A percentile compares a stretch with the other conserved stretches of the same genome.
Conservation (phyloP, 2,329 filamentous ascomycete species). For the Nigrograna mackinnonii region DNA sequence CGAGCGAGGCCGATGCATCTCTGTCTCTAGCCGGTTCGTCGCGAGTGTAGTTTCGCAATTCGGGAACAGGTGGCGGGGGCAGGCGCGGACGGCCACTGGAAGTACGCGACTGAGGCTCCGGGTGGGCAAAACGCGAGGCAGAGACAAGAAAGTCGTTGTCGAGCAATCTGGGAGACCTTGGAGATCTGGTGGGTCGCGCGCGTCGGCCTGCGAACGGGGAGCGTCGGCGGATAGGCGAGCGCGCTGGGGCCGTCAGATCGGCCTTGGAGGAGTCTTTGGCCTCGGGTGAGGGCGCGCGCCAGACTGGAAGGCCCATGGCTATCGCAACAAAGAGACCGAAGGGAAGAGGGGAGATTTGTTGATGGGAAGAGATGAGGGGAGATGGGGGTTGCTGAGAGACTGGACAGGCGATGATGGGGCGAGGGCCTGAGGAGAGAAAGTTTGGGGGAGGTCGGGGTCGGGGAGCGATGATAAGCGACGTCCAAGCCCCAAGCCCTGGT, state of each 20-base stretch:
- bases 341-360: conserved; percentile 8
- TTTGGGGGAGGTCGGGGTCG: conserved; percentile 17
- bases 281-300: conserved; percentile 55
- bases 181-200: conserved; percentile 26
- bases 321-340: conserved; percentile 18
- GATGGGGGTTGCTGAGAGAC: conserved; percentile 3
- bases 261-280: conserved; percentile 52
- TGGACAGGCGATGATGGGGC: conserved; percentile 22
- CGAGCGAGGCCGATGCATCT: neutral
- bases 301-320: conserved; percentile 59
- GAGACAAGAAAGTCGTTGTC: conserved; percentile 14
- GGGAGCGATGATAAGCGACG: conserved; percentile 22
- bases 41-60: conserved; percentile 25
- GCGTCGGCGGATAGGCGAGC: conserved; percentile 63
- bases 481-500: no score
- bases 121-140: conserved; percentile 11
- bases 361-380: conserved; percentile 11
- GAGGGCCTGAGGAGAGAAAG: conserved; percentile 22
- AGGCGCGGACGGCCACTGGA: conserved; percentile 24
- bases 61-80: conserved; percentile 37
- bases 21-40: neutral
- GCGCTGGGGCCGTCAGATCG: conserved; percentile 56
- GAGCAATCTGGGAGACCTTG: conserved; percentile 18
- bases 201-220: conserved; percentile 30
- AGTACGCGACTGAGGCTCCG: conserved; percentile 17